Evolutionary conservation across 2,329 filamentous ascomycete genomes (phyloP), one percentile per base, ranked within the genome.

Genomic region (Ambrosiella cleistominuta): DNA sequence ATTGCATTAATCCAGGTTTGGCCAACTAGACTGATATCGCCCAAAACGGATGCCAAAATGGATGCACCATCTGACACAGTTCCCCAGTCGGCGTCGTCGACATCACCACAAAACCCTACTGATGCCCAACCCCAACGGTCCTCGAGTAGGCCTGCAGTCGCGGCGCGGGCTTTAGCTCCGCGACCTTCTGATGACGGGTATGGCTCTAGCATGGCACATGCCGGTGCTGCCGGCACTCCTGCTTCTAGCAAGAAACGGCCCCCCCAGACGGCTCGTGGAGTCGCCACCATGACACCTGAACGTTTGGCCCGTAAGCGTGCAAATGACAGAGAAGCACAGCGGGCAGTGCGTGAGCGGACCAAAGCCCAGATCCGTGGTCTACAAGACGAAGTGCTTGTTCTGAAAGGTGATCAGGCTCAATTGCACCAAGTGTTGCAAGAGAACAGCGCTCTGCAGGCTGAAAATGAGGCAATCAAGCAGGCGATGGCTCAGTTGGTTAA

Each of bases 311-410:
- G 87, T 68, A 80, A 80, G 66, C 71, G 78, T 59, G 76, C 77
- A 38, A 80, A 79, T 65, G 77, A 61, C 81, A 82, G 88, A 60
- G 87, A 94, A 69, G 88, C 88, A 37, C 88, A 95, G 68, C 79
- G 88, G 54, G 87, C 86, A 44, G 93, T 94, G 61, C 78, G 88
- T 47, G 86, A 91, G 71, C 80, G 88, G 58, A 93, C 87, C 36
- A 88, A 84, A 70, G 79, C 81, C 60, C 85, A 86, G 68, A 93
- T 93, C 64, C 86, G 91, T 66, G 72, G 71, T 6, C 74, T 93
- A 60, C 59, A 61, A 51, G 59, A 60, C 47, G 59, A 60, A 53
- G 59, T 60, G 11, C 37, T 55, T 27, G 59, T 60, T 7, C 47
- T 60, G 17, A 60, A 60, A 38, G 56, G 56, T 52, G 59, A 60